Base-by-base conservation (phyloP, 1,284 basidiomycete species). In the Volvariella surrecta region DNA sequence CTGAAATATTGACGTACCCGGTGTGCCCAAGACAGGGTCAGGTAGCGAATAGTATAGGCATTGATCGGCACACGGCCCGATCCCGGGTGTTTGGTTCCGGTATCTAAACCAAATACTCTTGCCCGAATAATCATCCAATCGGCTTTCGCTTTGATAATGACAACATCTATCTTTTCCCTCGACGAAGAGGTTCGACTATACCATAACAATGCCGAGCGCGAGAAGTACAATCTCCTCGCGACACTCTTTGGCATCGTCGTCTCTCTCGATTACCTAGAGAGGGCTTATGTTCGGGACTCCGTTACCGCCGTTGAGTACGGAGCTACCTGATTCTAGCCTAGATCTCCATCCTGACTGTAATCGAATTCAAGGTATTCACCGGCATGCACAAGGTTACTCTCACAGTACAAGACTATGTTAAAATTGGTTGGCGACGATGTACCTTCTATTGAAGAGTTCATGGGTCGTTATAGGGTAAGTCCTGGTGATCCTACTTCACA, bases 331-430 rank as follows among this genome's bases (percentile, higher is more conserved):
- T 20, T 20, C 17, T 9, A 17, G 16, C 17, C 11, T n/a, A 17
- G 6, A 37, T 18, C 32, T 20, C n/a, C 24, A 16, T 9, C 10
- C 16, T 45, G 11, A 40, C 11, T 39, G n/a, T 8, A 7, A n/a
- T 31, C 30, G 31, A 13, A 30, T 52, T 50, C 60, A 53, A 74
- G 91, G 71, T 99, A 99, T 63, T 93, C 92, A 46, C 93, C 92
- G 46, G 92, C 92, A 50, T 99, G 95, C 60, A 91, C 89, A 13
- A 76, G 90, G 37, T 67, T 99, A 15, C 65, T 99, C 7, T 90
- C 89, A 11, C 94, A 98, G 64, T 98, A 94, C 71, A 97, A 97
- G 76, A 96, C 92, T 1, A 87, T 96, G 76, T 71, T 94, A 52
- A 97, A 94, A 64, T 76, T 98, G 31, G 85, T 99, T 10, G 82